Evolutionary conservation across 2,329 filamentous ascomycete genomes (phyloP), one percentile per base, ranked within the genome.

Genomic region (Xylariaceae sp.): DNA sequence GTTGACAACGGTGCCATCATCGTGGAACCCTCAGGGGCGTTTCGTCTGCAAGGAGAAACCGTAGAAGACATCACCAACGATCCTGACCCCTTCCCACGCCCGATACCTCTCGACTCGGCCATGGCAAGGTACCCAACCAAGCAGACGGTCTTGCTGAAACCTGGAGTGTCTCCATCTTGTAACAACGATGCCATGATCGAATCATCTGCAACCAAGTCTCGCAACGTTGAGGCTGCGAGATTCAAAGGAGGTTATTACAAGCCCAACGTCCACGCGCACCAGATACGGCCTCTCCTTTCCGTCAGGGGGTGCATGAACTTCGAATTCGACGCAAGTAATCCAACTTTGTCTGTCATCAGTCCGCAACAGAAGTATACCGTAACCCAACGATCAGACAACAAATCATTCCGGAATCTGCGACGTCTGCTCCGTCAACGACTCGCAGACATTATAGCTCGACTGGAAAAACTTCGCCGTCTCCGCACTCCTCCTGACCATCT

Each of bases 381-480:
- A 8, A 48, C 1, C 11, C 13, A 6, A 1, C n/a, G 6, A 13
- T 23, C 6, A 9, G 17, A 11, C 18, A 11, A 1, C 47, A 62
- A 35, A 61, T 62, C 42, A 62, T 30, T 30, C 23, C 23, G 23
- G 23, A 30, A 30, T 65, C 17, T 59, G 57, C 37, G 48, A 50
- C 54, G 55, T 39, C 60, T 66, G 65, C 30, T 63, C 65, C 18
- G 58, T 1, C 4, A 66, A 60, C 23, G 65, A 55, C 18, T 51
- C 15, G 35, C 60, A 60, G 44, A 65, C 58, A 15, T 66, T 52
- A 54, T 66, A 66, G 30, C 50, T 47, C 4, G 62, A 55, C 1
- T 57, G 62, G 56, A 66, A 66, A 60, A 66, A 66, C 15, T 65
- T 62, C 15, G 62, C 63, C 53, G 63, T 64, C 56, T 66, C 65